phyloP scores from a whole-genome alignment of 352 stramenopile genomes.

The Nothophytophthora sp. region DNA sequence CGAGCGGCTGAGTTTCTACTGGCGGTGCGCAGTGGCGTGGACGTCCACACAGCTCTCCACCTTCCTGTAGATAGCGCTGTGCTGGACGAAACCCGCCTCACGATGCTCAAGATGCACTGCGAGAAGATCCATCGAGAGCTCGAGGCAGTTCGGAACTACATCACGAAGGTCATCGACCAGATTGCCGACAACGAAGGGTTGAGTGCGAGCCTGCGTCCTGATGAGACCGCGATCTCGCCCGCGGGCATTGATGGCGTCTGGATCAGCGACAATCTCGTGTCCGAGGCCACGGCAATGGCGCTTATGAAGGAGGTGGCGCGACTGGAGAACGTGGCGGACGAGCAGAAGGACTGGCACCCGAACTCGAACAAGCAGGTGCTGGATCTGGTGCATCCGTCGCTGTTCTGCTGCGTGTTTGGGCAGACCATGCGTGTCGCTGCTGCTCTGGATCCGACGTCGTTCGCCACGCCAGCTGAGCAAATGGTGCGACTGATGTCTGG shows the following conservation, averaged over 20 bases:
- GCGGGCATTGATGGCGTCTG: conserved; percentile 34
- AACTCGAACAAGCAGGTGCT: conserved; percentile 49
- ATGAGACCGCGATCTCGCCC: conserved; percentile 21
- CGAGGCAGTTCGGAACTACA: conserved; percentile 6
- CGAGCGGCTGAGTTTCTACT: conserved; percentile 12
- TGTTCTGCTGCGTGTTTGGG: conserved; percentile 57
- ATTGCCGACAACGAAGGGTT: conserved; percentile 11
- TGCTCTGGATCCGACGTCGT: not conserved
- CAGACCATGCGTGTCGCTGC: conserved; percentile 15
- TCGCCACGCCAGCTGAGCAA: conserved; percentile 14
- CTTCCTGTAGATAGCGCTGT: conserved; percentile 4
- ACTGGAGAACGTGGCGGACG: conserved; percentile 39
- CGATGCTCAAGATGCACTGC: conserved; percentile 19
- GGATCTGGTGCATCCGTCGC: conserved; percentile 59
- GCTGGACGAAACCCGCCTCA: conserved; percentile 2
- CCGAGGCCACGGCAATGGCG: conserved; percentile 17
- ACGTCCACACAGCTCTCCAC: conserved; percentile 9
- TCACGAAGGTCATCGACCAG: conserved; percentile 7
- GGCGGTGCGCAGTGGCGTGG: conserved; percentile 9
- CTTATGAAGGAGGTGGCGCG: conserved; percentile 24
- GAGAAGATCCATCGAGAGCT: conserved; percentile 16
- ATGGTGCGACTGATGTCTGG: conserved; percentile 34
- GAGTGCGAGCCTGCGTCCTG: not conserved
- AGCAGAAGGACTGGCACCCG: conserved; percentile 61
- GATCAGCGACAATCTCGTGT: conserved; percentile 35